These are phyloP conservation scores for Tagetes erecta DNA, from an alignment of 129 eudicot species.

Conservation along the genomic window DNA sequence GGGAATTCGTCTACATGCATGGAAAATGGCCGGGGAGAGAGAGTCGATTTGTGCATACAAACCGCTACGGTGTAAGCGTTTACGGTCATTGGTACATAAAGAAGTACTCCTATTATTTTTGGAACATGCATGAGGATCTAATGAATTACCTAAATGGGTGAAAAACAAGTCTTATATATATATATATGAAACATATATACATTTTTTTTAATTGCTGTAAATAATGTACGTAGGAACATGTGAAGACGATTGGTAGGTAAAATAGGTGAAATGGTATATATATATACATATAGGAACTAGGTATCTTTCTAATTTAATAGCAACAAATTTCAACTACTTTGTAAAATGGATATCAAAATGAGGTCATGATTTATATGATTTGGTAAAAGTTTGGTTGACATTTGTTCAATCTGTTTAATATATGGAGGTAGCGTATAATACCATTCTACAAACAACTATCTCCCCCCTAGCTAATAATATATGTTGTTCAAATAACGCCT, in stretches of 20 bases:
- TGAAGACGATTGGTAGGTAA: slow-evolving; percentile 22
- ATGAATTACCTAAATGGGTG: too few relatives aligned
- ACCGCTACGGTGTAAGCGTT: too few relatives aligned
- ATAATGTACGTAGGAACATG: neutral
- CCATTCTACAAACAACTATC: slow-evolving; percentile 42
- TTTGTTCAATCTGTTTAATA: slow-evolving; percentile 6
- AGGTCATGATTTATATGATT: slow-evolving; percentile 29
- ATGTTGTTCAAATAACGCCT: slow-evolving; percentile 3
- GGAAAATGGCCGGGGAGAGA: too few relatives aligned
- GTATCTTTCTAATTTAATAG: neutral
- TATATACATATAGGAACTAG: neutral
- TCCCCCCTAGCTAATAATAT: slow-evolving; percentile 9
- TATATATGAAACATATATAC: too few relatives aligned
- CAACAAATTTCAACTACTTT: slow-evolving; percentile 31
- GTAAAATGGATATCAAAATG: slow-evolving; percentile 33
- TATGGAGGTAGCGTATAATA: slow-evolving; percentile 40
- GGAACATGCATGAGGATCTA: too few relatives aligned
- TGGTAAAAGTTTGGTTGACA: slow-evolving; percentile 50
- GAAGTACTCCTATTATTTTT: too few relatives aligned
- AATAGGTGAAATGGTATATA: slow-evolving; percentile 27
- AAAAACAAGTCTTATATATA: too few relatives aligned
- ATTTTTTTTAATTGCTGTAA: too few relatives aligned
- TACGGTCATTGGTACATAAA: too few relatives aligned
- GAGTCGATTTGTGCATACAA: too few relatives aligned
- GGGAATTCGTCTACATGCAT: too few relatives aligned